Percentiles rank a stretch among this genome's conserved stretches.
phyloP scores from a whole-genome alignment of 1,139 yeast genomes.

The Candida tropicalis region DNA sequence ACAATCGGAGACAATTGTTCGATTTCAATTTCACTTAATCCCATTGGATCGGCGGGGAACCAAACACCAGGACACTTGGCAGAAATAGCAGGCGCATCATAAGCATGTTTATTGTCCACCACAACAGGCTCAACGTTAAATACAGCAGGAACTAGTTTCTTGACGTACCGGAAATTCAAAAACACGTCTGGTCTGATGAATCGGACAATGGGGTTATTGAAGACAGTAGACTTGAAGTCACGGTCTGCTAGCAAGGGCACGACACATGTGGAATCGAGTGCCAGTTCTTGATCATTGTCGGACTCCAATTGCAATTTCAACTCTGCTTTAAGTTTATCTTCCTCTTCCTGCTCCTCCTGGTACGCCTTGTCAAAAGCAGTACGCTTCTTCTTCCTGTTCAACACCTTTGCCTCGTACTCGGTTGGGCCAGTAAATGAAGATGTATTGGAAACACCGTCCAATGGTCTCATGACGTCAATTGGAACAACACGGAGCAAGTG shows the following conservation, averaged over 20 bases:
- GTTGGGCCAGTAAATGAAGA: constrained; percentile 49
- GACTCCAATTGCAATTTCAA: constrained; percentile 26
- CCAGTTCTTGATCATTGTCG: constrained; percentile 18
- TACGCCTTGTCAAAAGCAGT: constrained; percentile 17
- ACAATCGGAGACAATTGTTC: constrained; percentile 46
- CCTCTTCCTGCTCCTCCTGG: constrained; percentile 21
- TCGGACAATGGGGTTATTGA: constrained; percentile 39
- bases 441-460: constrained; percentile 71
- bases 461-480: constrained; percentile 66
- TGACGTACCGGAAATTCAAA: constrained; percentile 56
- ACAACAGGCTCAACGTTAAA: constrained; percentile 34
- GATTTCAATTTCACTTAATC: constrained; percentile 66
- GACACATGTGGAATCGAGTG: constrained; percentile 17
- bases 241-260: constrained; percentile 60
- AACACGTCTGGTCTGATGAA: constrained; percentile 70
- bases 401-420: constrained; percentile 38
- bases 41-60: constrained; percentile 87
- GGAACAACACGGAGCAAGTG: constrained; percentile 63
- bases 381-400: constrained; percentile 23
- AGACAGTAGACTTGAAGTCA: constrained; percentile 36
- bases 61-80: constrained; percentile 74
- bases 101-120: constrained; percentile 46
- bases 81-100: constrained; percentile 70
- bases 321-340: constrained; percentile 15
- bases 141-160: constrained; percentile 55